Base-by-base conservation (phyloP, 805 yeast species). In the Hanseniaspora lachancei region DNA sequence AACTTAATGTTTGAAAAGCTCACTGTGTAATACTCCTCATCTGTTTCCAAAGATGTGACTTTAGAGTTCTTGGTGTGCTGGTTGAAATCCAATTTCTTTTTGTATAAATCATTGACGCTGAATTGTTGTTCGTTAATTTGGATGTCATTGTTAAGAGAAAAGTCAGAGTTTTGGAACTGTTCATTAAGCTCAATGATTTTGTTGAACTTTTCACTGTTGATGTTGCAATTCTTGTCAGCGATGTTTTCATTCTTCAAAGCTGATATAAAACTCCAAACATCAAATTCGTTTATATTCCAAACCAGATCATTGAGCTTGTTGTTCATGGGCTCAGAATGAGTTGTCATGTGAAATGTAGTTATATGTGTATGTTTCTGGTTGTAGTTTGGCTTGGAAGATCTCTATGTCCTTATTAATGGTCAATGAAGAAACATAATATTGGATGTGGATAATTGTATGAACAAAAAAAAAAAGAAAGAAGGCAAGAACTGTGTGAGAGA, bases 151-250 rank as follows among this genome's bases (percentile, higher is more conserved):
- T 43, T 29, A 20, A 6, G 15, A 1, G 27, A 20, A 41, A 6
- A 15, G 5, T n/a, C 15, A 29, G 47, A 10, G 18, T 21, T 39
- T 8, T 44, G 16, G 13, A 39, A 35, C 16, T 46, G 32, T 16
- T 38, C 46, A 39, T 43, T 23, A 15, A 53, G 39, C 12, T 46
- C 47, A 5, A 40, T 41, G 23, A 53, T 27, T 42, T 46, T 53
- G 16, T 32, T 46, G 35, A 53, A 53, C n/a, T 53, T 53, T 46
- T 53, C 50, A 42, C 56, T 41, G 29, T 53, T 35, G 5, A 46
- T 39, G 34, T 53, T 53, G 24, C 56, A 53, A n/a, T 36, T 53
- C 15, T 23, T 23, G 24, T 53, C 34, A 1, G 34, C 9, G 10
- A 53, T 39, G 5, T 27, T 46, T 44, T 29, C 21, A 21, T 36